A percentile compares a stretch with the other conserved stretches of the same genome.
phyloP scores from a whole-genome alignment of 106 monocot genomes.

The Allium cepa region DNA sequence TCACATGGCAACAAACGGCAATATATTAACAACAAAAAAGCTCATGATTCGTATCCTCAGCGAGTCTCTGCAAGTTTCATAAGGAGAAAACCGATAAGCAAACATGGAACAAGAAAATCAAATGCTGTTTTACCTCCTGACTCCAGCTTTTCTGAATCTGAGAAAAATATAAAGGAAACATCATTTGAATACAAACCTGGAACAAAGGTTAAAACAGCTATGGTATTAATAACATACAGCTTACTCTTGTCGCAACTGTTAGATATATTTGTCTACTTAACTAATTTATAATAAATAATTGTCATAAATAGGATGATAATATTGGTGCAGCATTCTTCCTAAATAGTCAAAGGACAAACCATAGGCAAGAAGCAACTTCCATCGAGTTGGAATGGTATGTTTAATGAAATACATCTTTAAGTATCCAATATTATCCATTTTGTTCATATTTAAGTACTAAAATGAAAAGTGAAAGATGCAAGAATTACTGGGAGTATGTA shows the following conservation, averaged over 20 bases:
- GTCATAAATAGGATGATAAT: slow-evolving; percentile 23
- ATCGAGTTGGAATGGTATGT: too few species aligned
- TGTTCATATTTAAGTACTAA: too few species aligned
- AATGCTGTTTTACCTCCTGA: background rate
- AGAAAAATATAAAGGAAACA: slow-evolving; percentile 12
- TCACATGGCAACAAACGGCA: slow-evolving; percentile 6
- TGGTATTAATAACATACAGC: background rate
- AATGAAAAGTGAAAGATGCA: too few species aligned
- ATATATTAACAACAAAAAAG: background rate
- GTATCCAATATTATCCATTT: too few species aligned
- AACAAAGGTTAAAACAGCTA: slow-evolving; percentile 15
- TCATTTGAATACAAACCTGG: slow-evolving; percentile 21
- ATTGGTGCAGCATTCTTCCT: background rate
- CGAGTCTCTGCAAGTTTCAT: slow-evolving; percentile 24
- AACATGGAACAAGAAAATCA: background rate
- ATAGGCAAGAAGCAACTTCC: slow-evolving; percentile 5
- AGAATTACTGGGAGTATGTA: too few species aligned
- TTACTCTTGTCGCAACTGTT: background rate
- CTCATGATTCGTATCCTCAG: slow-evolving; percentile 19
- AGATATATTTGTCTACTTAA: background rate
- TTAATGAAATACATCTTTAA: too few species aligned
- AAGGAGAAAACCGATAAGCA: slow-evolving; percentile 1
- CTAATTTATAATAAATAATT: slow-evolving; percentile 9
- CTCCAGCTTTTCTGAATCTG: background rate
- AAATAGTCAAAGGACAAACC: background rate